A percentile compares a stretch with the other conserved stretches of the same genome.
Evolutionary conservation across 495 filamentous ascomycete genomes (phyloP).

Genomic region (Tuber borchii): DNA sequence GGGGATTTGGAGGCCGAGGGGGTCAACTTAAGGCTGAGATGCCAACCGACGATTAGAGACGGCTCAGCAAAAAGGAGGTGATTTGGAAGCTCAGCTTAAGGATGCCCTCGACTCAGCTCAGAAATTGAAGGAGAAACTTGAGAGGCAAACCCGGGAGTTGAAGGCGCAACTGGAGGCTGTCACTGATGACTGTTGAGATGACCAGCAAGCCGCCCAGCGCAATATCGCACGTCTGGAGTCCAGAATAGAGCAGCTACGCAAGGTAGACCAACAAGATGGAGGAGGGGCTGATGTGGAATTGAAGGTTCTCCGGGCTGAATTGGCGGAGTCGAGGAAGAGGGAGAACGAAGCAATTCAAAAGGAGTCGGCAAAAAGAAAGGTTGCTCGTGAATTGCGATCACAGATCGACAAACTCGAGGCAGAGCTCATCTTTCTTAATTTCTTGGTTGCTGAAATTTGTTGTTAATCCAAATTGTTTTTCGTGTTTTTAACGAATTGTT

Average conservation of each 20-base stretch:
- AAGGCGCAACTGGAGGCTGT: slow-evolving; percentile 41
- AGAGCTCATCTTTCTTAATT: too few relatives aligned
- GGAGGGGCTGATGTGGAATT: slow-evolving; percentile 35
- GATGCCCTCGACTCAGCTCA: slow-evolving; percentile 40
- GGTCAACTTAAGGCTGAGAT: slow-evolving; percentile 41
- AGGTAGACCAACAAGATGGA: slow-evolving; percentile 43
- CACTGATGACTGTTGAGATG: slow-evolving; percentile 48
- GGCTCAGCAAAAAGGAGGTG: slow-evolving; percentile 46
- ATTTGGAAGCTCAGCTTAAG: slow-evolving; percentile 43
- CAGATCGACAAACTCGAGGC: slow-evolving; percentile 50
- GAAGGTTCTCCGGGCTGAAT: slow-evolving; percentile 29
- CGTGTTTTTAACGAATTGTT: too few relatives aligned
- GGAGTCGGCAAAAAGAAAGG: slow-evolving; percentile 57
- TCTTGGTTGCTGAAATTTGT: too few relatives aligned
- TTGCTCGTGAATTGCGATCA: slow-evolving; percentile 47
- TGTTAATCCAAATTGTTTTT: too few relatives aligned
- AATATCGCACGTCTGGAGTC: slow-evolving; percentile 40
- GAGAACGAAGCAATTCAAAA: slow-evolving; percentile 58
- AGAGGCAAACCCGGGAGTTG: slow-evolving; percentile 38
- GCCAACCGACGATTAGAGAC: slow-evolving; percentile 39
- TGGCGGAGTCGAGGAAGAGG: slow-evolving; percentile 58
- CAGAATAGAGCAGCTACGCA: slow-evolving; percentile 42
- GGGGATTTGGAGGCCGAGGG: slow-evolving; percentile 48
- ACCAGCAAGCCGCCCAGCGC: slow-evolving; percentile 49
- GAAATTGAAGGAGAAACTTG: slow-evolving; percentile 41